Evolutionary conservation across 257 asterid genomes (phyloP).

Genomic region (Salvia hispanica): DNA sequence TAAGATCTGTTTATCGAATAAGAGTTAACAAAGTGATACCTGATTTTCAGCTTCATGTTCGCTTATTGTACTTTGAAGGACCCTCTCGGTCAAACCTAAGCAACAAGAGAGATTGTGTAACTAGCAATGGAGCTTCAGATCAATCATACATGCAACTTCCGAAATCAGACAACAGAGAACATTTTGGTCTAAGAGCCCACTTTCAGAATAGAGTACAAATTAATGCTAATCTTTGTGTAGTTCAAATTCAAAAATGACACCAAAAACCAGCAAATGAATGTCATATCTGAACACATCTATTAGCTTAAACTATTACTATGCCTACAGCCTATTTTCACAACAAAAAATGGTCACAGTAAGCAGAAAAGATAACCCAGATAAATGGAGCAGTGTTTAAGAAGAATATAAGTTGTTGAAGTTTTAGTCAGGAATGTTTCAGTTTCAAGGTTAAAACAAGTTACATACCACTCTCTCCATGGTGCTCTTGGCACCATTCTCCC

Average conservation of each 20-base stretch:
- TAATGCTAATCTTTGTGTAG: conserved; percentile 9
- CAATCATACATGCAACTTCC: conserved; percentile 8
- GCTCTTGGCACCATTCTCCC: conserved; percentile 98
- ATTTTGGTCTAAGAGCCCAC: conserved; percentile 11
- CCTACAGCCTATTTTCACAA: conserved; percentile 7
- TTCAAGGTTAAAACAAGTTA: conserved; percentile 29
- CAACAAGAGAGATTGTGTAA: conserved; percentile 32
- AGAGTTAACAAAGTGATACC: conserved; percentile 45
- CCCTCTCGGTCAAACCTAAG: conserved; percentile 85
- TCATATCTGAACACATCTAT: conserved; percentile 9
- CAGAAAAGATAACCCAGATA: conserved; percentile 6
- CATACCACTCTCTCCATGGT: conserved; percentile 86
- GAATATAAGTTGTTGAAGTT: conserved; percentile 2
- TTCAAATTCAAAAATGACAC: conserved; percentile 20
- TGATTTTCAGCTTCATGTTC: conserved; percentile 88
- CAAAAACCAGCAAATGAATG: conserved; percentile 7
- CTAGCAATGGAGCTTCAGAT: conserved; percentile 4
- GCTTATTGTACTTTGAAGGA: conserved; percentile 69
- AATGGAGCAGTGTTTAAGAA: conserved; percentile 12
- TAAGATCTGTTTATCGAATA: conserved; percentile 14
- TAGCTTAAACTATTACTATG: conserved; percentile 4
- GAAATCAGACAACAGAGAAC: conserved; percentile 15
- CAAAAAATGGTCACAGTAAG: conserved; percentile 22
- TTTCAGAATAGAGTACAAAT: conserved; percentile 19
- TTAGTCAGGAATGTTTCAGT: conserved; percentile 17